Conservation (phyloP, 2,329 filamentous ascomycete species). For the Paecilomyces sp. region DNA sequence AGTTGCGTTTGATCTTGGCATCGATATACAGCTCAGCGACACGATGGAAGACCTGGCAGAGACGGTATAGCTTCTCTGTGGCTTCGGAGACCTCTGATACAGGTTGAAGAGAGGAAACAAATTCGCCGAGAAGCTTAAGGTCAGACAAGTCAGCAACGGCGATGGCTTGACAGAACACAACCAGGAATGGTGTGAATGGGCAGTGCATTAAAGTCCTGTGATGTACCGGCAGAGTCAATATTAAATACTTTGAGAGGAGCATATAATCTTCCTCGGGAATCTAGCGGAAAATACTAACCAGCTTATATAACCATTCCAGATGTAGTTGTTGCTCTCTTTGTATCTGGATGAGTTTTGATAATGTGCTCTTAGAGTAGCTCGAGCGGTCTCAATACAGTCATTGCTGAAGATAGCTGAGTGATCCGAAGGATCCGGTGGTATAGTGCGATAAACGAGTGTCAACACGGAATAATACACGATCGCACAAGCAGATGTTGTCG, state of each 20-base stretch:
- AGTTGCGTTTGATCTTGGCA: slow-evolving; percentile 4
- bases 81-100: slow-evolving; percentile 45
- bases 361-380: slow-evolving; percentile 26
- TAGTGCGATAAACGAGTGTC: slow-evolving; percentile 33
- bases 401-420: slow-evolving; percentile 23
- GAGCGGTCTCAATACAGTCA: slow-evolving; percentile 31
- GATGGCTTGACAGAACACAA: slow-evolving; percentile 32
- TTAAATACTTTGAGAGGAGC: neutral
- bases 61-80: slow-evolving; percentile 48
- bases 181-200: slow-evolving; percentile 37
- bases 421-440: slow-evolving; percentile 22
- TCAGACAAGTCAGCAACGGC: slow-evolving; percentile 46
- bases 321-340: slow-evolving; percentile 8
- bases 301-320: slow-evolving; percentile 10
- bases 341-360: slow-evolving; percentile 13
- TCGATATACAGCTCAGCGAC: slow-evolving; percentile 9
- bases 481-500: slow-evolving; percentile 24
- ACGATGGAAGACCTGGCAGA: slow-evolving; percentile 39
- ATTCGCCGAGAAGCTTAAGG: slow-evolving; percentile 45
- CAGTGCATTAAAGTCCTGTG: slow-evolving; percentile 22
- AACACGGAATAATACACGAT: slow-evolving; percentile 29
- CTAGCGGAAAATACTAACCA: slow-evolving; percentile 2
- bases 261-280: neutral
- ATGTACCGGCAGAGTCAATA: neutral
- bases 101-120: slow-evolving; percentile 46